Percentiles rank a stretch among this genome's conserved stretches.
phyloP scores from a whole-genome alignment of 495 filamentous ascomycete genomes.

The Neurospora discreta region DNA sequence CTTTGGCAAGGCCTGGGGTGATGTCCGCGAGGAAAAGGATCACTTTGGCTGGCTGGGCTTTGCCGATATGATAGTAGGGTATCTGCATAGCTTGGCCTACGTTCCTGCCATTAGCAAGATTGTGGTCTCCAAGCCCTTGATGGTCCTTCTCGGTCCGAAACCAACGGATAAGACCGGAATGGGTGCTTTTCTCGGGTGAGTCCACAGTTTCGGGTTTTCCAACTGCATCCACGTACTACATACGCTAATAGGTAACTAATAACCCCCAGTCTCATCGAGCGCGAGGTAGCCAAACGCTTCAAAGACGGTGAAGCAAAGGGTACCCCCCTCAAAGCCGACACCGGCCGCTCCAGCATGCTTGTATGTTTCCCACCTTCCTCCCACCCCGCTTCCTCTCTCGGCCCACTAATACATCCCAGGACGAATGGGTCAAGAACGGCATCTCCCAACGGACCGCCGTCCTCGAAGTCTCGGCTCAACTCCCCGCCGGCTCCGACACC shows the following conservation, averaged over 20 bases:
- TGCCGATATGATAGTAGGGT: neutral
- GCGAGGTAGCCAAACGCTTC: neutral
- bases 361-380: neutral
- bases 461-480: slow-evolving; percentile 5
- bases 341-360: neutral
- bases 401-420: neutral
- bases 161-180: neutral
- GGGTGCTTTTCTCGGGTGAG: neutral
- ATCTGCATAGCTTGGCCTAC: neutral
- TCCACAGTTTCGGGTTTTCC: neutral
- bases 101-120: neutral
- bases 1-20: slow-evolving; percentile 21
- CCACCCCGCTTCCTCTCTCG: neutral
- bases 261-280: neutral
- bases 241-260: neutral
- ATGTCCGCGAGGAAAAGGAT: neutral
- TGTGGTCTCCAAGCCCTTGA: neutral
- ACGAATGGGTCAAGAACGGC: slow-evolving; percentile 1
- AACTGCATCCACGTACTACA: neutral
- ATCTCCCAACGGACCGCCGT: neutral
- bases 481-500: slow-evolving; percentile 51
- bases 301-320: neutral
- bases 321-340: neutral
- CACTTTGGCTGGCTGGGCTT: neutral
- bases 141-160: neutral